A percentile compares a stretch with the other conserved stretches of the same genome.
phyloP scores from a whole-genome alignment of 1,139 yeast genomes.

The Blastobotrys ciferrii region DNA sequence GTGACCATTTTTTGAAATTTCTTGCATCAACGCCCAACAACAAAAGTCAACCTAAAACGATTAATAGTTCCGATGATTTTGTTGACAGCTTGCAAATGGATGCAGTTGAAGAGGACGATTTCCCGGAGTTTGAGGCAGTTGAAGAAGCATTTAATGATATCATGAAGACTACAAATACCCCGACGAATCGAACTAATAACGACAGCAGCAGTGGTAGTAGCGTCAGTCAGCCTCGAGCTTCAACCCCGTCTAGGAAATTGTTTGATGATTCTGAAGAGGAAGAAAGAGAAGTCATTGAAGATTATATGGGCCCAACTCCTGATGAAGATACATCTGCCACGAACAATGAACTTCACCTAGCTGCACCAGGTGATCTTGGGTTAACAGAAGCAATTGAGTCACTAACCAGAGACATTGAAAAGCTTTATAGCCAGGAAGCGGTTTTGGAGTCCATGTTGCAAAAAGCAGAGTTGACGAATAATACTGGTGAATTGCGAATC shows the following conservation, averaged over 20 bases:
- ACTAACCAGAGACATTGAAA: conserved; percentile 57
- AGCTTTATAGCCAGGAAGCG: conserved; percentile 57
- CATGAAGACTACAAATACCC: conserved; percentile 33
- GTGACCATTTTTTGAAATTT: conserved; percentile 48
- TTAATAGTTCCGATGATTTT: conserved; percentile 6
- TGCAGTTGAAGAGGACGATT: conserved; percentile 18
- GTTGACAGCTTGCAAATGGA: conserved; percentile 32
- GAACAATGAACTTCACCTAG: conserved; percentile 38
- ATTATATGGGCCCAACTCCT: conserved; percentile 2
- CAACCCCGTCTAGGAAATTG: neutral
- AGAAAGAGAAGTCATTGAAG: conserved; percentile 10
- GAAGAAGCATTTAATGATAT: conserved; percentile 70
- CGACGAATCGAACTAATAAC: neutral
- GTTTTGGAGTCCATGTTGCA: conserved; percentile 64
- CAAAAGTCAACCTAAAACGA: conserved; percentile 2
- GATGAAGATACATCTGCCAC: conserved; percentile 2
- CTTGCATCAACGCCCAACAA: conserved; percentile 42
- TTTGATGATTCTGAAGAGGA: conserved; percentile 24
- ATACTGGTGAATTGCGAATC: conserved; percentile 64
- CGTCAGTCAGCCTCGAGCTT: neutral
- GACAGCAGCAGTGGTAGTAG: neutral
- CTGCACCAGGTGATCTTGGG: conserved; percentile 69
- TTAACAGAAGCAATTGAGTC: conserved; percentile 63
- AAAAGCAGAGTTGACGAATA: conserved; percentile 83
- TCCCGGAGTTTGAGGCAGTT: conserved; percentile 44